Evolutionary conservation across 345 rosid species (phyloP).

Genomic region (Heritiera littoralis): DNA sequence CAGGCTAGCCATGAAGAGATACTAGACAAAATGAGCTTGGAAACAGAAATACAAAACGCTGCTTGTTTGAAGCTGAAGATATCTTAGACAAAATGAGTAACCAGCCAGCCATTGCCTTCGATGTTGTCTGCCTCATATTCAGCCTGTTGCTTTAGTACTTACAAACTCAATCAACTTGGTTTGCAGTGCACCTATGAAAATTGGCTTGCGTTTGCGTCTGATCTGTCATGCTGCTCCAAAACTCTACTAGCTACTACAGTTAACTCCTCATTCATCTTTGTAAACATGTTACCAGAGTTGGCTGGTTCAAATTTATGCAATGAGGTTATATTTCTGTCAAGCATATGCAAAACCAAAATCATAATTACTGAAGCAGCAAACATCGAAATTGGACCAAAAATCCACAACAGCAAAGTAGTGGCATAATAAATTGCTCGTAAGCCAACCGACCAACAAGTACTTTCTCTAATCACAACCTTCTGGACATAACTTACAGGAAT

Average conservation of each 20-base stretch:
- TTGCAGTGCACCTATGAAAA: too few relatives aligned
- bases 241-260: conserved; percentile 16
- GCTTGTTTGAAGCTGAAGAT: not conserved
- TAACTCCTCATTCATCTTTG: conserved; percentile 14
- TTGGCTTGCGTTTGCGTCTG: not conserved
- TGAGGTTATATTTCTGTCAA: conserved; percentile 24
- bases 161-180: too few relatives aligned
- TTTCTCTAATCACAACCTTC: too few relatives aligned
- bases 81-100: too few relatives aligned
- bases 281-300: not conserved
- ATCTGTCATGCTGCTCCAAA: conserved; percentile 12
- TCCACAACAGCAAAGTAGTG: conserved; percentile 34
- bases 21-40: not conserved
- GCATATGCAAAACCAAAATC: conserved; percentile 28
- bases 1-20: not conserved
- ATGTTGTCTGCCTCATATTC: too few relatives aligned
- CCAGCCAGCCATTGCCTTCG: too few relatives aligned
- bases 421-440: conserved; percentile 17
- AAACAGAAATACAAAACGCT: not conserved
- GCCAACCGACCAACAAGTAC: too few relatives aligned
- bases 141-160: too few relatives aligned
- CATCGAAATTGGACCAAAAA: conserved; percentile 41
- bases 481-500: too few relatives aligned
- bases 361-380: conserved; percentile 34
- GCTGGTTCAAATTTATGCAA: conserved; percentile 27